Evolutionary conservation across 164 flowering plant genomes (phyloP).

Genomic region (Kalanchoe fedtschenkoi): DNA sequence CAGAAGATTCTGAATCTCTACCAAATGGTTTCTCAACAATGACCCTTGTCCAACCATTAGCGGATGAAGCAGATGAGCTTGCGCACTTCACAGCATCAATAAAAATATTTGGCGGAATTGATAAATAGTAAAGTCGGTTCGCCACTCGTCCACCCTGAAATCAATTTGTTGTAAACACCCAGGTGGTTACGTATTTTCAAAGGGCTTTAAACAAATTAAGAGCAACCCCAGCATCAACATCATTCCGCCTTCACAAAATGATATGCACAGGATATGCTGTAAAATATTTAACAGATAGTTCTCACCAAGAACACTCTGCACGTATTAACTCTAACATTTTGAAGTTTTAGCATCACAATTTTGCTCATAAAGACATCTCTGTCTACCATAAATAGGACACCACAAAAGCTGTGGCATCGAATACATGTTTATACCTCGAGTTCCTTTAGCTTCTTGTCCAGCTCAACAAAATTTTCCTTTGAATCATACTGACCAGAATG

Average conservation of each 20-base stretch:
- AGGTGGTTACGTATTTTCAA: not conserved
- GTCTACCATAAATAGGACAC: not conserved
- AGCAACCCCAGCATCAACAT: not conserved
- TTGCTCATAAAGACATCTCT: not conserved
- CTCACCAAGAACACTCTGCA: too few species aligned
- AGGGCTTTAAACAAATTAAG: not conserved
- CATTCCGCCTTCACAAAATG: too few species aligned
- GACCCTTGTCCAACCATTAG: conserved; percentile 56
- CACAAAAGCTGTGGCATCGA: not conserved
- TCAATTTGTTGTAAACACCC: not conserved
- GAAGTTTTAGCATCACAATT: not conserved
- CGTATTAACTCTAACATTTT: not conserved
- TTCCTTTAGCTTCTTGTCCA: conserved; percentile 70
- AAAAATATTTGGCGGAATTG: conserved; percentile 90
- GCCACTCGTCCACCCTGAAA: conserved; percentile 62
- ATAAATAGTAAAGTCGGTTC: conserved; percentile 80
- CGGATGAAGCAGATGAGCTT: conserved; percentile 41
- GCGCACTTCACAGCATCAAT: conserved; percentile 82
- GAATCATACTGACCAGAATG: conserved; percentile 91
- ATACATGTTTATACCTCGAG: conserved; percentile 49
- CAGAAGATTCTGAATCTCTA: conserved; percentile 45
- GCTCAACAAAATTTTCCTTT: conserved; percentile 48
- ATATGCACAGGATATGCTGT: too few species aligned
- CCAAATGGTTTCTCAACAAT: conserved; percentile 74
- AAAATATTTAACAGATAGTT: not conserved